Conservation (phyloP, 345 rosid genomes). For the Aquilaria yunnanensis region DNA sequence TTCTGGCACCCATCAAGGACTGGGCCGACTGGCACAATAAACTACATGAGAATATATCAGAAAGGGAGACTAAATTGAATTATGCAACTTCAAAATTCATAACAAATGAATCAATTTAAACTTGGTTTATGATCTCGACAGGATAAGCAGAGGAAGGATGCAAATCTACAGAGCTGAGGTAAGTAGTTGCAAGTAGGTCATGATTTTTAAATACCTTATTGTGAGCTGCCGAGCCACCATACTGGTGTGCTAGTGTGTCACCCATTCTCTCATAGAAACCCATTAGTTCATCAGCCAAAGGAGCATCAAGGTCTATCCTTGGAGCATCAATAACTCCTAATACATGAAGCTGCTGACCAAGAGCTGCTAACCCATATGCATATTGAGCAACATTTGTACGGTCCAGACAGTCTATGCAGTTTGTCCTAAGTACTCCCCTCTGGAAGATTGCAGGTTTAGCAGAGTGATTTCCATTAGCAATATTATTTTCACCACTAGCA, state of each 20-base stretch:
- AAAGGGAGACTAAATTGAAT: neutral
- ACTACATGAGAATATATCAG: no score
- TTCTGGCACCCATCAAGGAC: no score
- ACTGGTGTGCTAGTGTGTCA: slow-evolving; percentile 83
- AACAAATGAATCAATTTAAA: no score
- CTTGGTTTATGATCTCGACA: no score
- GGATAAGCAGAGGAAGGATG: no score
- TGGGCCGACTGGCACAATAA: no score
- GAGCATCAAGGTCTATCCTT: slow-evolving; percentile 70
- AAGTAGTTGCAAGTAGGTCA: slow-evolving; percentile 9
- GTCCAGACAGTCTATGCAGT: slow-evolving; percentile 98
- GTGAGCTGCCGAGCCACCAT: slow-evolving; percentile 92
- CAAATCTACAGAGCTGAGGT: no score
- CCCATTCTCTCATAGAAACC: slow-evolving; percentile 85
- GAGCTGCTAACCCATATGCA: slow-evolving; percentile 94
- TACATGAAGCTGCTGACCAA: slow-evolving; percentile 86
- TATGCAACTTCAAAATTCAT: neutral
- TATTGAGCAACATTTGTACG: slow-evolving; percentile 99
- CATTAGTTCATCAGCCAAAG: slow-evolving; percentile 85
- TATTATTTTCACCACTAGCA: slow-evolving; percentile 27
- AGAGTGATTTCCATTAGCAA: slow-evolving; percentile 45
- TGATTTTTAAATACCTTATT: slow-evolving; percentile 45
- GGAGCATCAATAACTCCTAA: slow-evolving; percentile 58
- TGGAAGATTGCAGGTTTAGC: slow-evolving; percentile 57
- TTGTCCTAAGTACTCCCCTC: slow-evolving; percentile 90